phyloP scores from a whole-genome alignment of 345 rosid genomes.

The Sisymbrium irio region DNA sequence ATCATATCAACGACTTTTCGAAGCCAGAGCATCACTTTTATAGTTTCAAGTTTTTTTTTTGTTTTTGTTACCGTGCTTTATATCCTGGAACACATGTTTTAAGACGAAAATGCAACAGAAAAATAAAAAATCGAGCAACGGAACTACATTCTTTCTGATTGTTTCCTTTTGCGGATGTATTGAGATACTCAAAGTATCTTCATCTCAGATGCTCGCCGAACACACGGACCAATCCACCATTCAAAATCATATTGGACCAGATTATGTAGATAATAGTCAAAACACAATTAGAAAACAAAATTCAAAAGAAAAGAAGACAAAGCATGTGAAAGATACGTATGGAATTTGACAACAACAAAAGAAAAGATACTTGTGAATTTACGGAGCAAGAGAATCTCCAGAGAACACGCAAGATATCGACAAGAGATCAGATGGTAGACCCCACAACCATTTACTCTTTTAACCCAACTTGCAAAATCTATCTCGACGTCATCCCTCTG shows the following conservation, averaged over 20 bases:
- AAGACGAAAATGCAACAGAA: background rate
- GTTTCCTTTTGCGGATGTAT: background rate
- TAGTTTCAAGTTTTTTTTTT: too few relatives aligned
- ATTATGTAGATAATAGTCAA: background rate
- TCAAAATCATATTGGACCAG: background rate
- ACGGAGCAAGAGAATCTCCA: constrained; percentile 17
- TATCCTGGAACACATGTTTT: background rate
- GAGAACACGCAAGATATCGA: constrained; percentile 29
- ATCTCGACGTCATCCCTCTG: background rate
- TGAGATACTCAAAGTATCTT: background rate
- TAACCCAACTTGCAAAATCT: constrained; percentile 1
- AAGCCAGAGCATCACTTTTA: too few relatives aligned
- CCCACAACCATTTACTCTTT: constrained; percentile 6
- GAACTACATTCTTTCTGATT: background rate
- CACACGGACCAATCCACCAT: background rate
- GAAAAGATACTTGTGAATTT: constrained; percentile 7
- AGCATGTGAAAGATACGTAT: constrained; percentile 26
- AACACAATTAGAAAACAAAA: background rate
- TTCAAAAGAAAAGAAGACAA: background rate
- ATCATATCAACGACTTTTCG: too few relatives aligned
- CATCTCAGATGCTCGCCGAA: background rate
- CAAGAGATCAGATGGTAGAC: constrained; percentile 11
- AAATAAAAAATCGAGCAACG: background rate
- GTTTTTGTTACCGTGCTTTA: background rate
- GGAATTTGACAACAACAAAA: background rate